Evolutionary conservation across 345 rosid species (phyloP).

Genomic region (Dovyalis caffra): DNA sequence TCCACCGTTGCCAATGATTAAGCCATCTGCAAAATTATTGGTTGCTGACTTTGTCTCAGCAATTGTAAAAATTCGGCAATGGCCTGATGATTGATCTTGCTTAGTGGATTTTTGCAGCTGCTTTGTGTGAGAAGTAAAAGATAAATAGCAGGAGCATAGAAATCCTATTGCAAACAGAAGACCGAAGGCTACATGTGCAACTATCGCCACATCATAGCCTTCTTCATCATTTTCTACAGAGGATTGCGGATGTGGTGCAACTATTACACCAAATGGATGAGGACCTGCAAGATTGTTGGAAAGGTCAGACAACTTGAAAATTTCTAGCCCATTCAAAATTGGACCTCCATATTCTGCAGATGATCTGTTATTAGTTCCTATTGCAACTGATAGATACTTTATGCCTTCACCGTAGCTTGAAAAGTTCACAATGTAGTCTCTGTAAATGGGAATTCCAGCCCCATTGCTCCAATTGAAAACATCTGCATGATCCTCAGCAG

Average conservation of each 20-base stretch:
- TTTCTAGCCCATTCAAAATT: conserved; percentile 13
- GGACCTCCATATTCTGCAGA: not conserved
- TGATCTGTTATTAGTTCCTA: not conserved
- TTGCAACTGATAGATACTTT: conserved; percentile 11
- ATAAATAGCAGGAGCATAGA: not conserved
- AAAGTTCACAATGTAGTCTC: conserved; percentile 6
- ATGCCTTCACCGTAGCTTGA: not conserved
- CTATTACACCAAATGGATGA: not conserved
- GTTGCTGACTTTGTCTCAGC: conserved; percentile 16
- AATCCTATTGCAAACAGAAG: not conserved
- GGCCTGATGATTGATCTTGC: not conserved
- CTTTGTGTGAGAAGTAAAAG: not conserved
- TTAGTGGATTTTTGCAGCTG: not conserved
- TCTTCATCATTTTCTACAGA: not conserved
- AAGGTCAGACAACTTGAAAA: conserved; percentile 13
- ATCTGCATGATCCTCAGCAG: conserved; percentile 6
- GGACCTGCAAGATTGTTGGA: conserved; percentile 12
- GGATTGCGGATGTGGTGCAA: not conserved
- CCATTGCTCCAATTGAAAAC: conserved; percentile 7
- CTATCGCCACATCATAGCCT: not conserved
- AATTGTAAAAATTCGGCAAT: not conserved
- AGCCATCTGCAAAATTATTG: not conserved
- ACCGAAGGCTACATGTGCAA: fast-evolving
- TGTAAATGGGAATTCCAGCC: conserved; percentile 8
- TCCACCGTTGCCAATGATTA: conserved; percentile 9